Conservation (phyloP, 306 rosid genomes). For the Cucumis hystrix region DNA sequence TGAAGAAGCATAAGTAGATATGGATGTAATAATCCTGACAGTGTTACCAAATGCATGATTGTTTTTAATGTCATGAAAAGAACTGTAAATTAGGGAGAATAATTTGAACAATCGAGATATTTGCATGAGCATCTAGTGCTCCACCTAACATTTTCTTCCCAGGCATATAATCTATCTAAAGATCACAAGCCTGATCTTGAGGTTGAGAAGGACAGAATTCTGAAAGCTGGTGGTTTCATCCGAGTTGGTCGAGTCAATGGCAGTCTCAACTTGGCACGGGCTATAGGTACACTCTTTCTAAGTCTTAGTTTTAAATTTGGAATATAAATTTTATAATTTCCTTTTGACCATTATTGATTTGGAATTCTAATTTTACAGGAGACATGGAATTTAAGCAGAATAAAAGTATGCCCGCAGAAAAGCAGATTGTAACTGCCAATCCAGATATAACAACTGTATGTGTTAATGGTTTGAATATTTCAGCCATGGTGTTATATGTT, state of each 20-base stretch:
- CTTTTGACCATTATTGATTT: neutral
- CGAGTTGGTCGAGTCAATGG: conserved; percentile 96
- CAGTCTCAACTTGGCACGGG: conserved; percentile 82
- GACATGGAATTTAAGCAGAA: conserved; percentile 87
- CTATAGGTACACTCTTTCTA: conserved; percentile 45
- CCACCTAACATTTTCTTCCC: neutral
- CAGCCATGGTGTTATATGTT: neutral
- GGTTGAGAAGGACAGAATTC: conserved; percentile 75
- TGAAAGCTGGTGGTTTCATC: conserved; percentile 85
- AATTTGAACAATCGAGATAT: neutral
- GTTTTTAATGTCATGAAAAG: neutral
- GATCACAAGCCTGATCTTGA: conserved; percentile 97
- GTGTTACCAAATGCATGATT: neutral
- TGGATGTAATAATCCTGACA: neutral
- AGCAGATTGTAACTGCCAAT: conserved; percentile 80
- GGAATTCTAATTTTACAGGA: conserved; percentile 31
- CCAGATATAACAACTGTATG: conserved; percentile 72
- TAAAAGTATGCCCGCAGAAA: conserved; percentile 62
- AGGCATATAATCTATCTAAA: conserved; percentile 81
- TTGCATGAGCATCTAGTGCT: neutral
- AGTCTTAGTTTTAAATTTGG: neutral
- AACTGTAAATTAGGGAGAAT: neutral
- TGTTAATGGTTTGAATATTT: neutral
- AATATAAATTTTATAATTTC: neutral
- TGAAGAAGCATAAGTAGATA: neutral